These are phyloP conservation scores for Pseudonitzschia multiseries DNA, from an alignment of 108 stramenopile genomes.

Conservation along the genomic window DNA sequence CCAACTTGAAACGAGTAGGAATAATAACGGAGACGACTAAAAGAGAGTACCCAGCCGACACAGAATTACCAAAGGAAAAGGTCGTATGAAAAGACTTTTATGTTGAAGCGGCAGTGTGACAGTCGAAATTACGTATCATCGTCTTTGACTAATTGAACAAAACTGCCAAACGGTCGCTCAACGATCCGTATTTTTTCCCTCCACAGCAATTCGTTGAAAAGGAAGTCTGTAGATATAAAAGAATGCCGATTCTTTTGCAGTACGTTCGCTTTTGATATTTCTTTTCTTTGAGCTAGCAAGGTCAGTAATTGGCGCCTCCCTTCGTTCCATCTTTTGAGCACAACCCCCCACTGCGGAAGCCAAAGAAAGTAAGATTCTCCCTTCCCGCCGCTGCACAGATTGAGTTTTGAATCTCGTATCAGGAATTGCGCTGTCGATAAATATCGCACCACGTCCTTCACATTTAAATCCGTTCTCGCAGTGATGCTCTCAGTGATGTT, in stretches of 20 bases:
- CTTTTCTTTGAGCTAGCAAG: constrained; percentile 15
- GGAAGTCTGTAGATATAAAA: constrained; percentile 28
- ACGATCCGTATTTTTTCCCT: constrained; percentile 16
- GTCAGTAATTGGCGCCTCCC: constrained; percentile 25
- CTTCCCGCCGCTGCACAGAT: neutral
- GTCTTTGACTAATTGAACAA: constrained; percentile 27
- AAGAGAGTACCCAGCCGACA: too few species aligned
- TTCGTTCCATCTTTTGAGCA: constrained; percentile 29
- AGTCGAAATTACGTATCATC: too few species aligned
- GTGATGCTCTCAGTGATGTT: neutral
- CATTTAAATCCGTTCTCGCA: neutral
- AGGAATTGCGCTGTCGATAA: constrained; percentile 17
- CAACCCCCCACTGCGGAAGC: constrained; percentile 36
- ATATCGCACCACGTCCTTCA: constrained; percentile 18
- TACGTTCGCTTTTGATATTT: constrained; percentile 24
- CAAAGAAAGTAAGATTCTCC: constrained; percentile 22
- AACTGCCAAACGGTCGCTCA: constrained; percentile 35
- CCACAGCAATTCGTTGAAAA: constrained; percentile 24
- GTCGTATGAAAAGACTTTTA: too few species aligned
- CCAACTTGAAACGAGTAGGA: too few species aligned
- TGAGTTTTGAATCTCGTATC: constrained; percentile 18
- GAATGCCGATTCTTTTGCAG: constrained; percentile 29
- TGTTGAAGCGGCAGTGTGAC: too few species aligned
- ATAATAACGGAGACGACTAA: too few species aligned
- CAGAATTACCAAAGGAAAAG: too few species aligned